Evolutionary conservation across 1,284 basidiomycete genomes (phyloP), one percentile per base, ranked within the genome.

Genomic region (Moesziomyces globuligerus): DNA sequence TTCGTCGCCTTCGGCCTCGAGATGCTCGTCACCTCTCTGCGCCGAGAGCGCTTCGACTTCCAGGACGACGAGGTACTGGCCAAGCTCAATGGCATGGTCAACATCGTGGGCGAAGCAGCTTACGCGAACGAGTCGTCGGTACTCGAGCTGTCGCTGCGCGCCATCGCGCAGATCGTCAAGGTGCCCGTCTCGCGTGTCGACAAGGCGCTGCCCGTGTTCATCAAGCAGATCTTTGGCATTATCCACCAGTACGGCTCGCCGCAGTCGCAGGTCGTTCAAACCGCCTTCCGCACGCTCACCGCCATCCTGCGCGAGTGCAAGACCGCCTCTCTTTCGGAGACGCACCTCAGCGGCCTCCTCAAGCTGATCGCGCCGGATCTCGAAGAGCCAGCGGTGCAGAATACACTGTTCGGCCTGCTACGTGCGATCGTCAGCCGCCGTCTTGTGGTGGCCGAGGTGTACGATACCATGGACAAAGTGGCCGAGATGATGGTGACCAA

Each of bases 391-490:
- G 89, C 92, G 7, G 73, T 72, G 7, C 96, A 98, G 83, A 87
- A 87, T 2, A 87, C 92, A 13, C 90, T 94, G 13, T 98, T 99
- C 82, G 86, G 90, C 0, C 87, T 98, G 72, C 87, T 99, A 17
- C 89, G 93, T n/a, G 91, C 94, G 10, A 92, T 98, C 73, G 90
- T 98, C 18, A 86, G 90, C 4, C 89, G 94, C 28, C 91, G 91
- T 76, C 92, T 98, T 67, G 90, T 98, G 40, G 92, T 96, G 1
- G 92, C 93, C 1, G 96, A 98, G 83, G 90, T 99, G 48, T 98
- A 99, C 85, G 94, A 98, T 82, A 85, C 96, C 38, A 98, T 98
- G 94, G 92, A 93, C 69, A 90, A 90, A 68, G 90, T 98, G n/a
- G 90, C 92, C 2, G 90, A 93, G 77, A 89, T 97, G 77, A 90